Evolutionary conservation across 163 green algal species (phyloP), one percentile per base, ranked within the genome.

Genomic region (Scenedesmus sp.): DNA sequence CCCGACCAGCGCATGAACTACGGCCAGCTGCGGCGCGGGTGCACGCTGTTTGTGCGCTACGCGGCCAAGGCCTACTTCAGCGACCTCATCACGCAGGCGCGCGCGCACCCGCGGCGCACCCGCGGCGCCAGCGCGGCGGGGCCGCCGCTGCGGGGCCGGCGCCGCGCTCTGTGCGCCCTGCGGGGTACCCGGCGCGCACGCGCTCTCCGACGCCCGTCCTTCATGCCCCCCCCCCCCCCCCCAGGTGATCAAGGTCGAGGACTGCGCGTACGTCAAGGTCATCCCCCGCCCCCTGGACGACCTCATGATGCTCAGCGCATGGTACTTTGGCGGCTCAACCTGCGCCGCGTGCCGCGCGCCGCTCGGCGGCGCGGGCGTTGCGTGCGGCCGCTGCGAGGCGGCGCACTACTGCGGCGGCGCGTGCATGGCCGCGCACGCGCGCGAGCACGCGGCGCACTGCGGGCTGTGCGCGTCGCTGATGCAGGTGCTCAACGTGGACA

Each of bases 31-130:
- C 60, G 48, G 20, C 45, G 28, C 0, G 86, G 86, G 20, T n/a
- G 48, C 60, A 90, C 83, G 3, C 29, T 89, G 17, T 90, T 90
- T 70, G 75, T 90, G 29, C 75, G 86, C 3, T 90, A 90, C 58
- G 86, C 86, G 3, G 56, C 71, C 57, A 81, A 86, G 22, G 85
- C 75, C 51, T 90, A 85, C 81, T 90, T 90, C 75, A 82, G 60
- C 6, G 86, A 90, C 75, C 78, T 90, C 26, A 82, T 81, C 18
- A 90, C 86, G 2, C 75, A 83, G 75, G 75, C 77, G 63, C 1
- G 47, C 3, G 1, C n/a, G n/a, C n/a, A n/a, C n/a, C n/a, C n/a
- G 9, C 5, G 50, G 50, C 9, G 50, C 5, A 7, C 20, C 14
- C 20, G 5, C 20, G 10, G 50, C 5, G n/a, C n/a, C n/a, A n/a